A percentile compares a stretch with the other conserved stretches of the same genome.
phyloP scores from a whole-genome alignment of 768 basidiomycete genomes.

The Dentipellis fragilis region DNA sequence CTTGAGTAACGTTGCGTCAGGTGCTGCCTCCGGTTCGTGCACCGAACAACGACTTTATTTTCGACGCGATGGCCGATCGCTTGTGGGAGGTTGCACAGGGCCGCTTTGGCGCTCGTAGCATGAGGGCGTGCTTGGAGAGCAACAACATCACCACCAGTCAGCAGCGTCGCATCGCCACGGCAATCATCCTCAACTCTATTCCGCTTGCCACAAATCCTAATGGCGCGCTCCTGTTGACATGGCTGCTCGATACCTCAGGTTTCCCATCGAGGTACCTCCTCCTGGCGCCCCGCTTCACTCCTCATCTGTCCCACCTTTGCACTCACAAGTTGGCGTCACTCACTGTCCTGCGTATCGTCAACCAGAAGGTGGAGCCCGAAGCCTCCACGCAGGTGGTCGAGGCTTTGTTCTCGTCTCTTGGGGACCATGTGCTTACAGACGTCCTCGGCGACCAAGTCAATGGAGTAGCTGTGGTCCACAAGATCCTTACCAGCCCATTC shows the following conservation, averaged over 20 bases:
- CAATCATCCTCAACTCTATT: constrained; percentile 93
- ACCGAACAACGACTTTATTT: constrained; percentile 90
- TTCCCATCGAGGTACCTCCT: constrained; percentile 94
- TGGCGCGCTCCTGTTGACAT: constrained; percentile 89
- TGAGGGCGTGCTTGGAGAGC: constrained; percentile 94
- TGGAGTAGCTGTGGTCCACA: constrained; percentile 86
- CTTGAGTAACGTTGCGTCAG: constrained; percentile 25
- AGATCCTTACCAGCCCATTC: constrained; percentile 82
- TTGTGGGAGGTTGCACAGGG: constrained; percentile 99
- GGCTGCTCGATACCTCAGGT: constrained; percentile 91
- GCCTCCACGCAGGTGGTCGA: constrained; percentile 83
- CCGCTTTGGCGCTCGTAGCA: constrained; percentile 93
- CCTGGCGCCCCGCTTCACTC: constrained; percentile 90
- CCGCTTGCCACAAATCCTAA: constrained; percentile 97
- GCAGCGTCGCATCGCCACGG: constrained; percentile 90
- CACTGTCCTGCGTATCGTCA: constrained; percentile 91
- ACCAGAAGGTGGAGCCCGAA: constrained; percentile 88
- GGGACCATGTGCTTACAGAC: constrained; percentile 86
- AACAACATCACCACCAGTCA: constrained; percentile 80
- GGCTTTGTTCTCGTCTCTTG: constrained; percentile 82
- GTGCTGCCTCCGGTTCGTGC: constrained; percentile 83
- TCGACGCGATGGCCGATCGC: constrained; percentile 95
- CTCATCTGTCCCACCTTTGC: constrained; percentile 93
- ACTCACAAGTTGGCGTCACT: constrained; percentile 96
- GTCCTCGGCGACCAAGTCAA: constrained; percentile 95